These are phyloP conservation scores for Tolypocladium sp. DNA, from an alignment of 2,329 filamentous ascomycete species.

Conservation along the genomic window DNA sequence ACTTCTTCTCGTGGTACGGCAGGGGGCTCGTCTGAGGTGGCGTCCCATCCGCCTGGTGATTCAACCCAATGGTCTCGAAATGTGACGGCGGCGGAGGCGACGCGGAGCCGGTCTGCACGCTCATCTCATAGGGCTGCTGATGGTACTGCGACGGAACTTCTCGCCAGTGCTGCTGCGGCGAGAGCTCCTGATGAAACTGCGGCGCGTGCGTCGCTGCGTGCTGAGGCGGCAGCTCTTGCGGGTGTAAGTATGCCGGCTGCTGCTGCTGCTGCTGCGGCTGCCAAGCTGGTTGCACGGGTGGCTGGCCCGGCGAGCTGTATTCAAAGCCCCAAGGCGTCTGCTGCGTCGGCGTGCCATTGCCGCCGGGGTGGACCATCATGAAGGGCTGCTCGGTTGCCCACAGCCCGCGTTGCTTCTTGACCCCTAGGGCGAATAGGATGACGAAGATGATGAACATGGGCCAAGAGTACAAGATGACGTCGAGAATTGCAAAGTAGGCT, in stretches of 20 bases:
- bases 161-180: background rate
- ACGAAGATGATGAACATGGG: conserved; percentile 14
- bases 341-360: background rate
- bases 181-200: background rate
- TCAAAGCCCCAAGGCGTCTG: conserved; percentile 11
- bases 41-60: conserved; percentile 21
- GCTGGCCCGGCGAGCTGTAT: conserved; percentile 6
- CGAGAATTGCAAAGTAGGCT: conserved; percentile 9
- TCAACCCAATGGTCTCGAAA: conserved; percentile 18
- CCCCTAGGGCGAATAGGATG: conserved; percentile 17
- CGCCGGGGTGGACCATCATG: conserved; percentile 1
- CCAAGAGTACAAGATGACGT: conserved; percentile 14
- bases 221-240: conserved; percentile 1
- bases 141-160: background rate
- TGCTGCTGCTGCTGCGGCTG: background rate
- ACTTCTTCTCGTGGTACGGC: conserved; percentile 14
- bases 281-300: conserved; percentile 3
- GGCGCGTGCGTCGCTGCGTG: background rate
- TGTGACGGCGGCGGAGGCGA: conserved; percentile 13
- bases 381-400: conserved; percentile 14
- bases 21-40: conserved; percentile 8
- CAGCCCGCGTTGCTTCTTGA: conserved; percentile 13
- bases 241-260: background rate
- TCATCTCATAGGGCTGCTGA: background rate
- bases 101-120: background rate